These are phyloP conservation scores for Raphanus raphanistrum DNA, from an alignment of 345 rosid genomes.

Conservation along the genomic window DNA sequence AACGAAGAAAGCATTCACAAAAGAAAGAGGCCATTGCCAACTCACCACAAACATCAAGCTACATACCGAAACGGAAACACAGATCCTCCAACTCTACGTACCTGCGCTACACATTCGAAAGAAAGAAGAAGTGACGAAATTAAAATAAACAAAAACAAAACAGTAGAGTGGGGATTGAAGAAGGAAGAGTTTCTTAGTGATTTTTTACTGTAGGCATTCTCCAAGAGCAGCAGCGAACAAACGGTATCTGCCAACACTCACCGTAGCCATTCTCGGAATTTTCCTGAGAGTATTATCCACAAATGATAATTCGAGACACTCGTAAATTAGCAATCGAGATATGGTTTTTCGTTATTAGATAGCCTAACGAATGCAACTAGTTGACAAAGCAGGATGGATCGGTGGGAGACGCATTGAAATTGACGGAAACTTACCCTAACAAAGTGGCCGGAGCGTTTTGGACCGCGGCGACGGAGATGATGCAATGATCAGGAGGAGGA, in stretches of 20 bases:
- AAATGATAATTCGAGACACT: neutral
- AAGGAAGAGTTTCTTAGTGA: neutral
- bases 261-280: conserved; percentile 60
- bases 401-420: neutral
- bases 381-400: neutral
- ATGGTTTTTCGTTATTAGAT: neutral
- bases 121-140: neutral
- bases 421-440: conserved; percentile 1
- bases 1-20: too few relatives aligned
- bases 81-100: conserved; percentile 84
- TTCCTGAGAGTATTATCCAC: neutral
- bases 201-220: conserved; percentile 52
- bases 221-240: conserved; percentile 71
- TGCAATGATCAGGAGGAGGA: neutral
- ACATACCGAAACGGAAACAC: conserved; percentile 88
- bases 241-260: conserved; percentile 81
- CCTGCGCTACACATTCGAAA: conserved; percentile 47
- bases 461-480: neutral
- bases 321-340: neutral
- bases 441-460: neutral
- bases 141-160: neutral
- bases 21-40: too few relatives aligned
- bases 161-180: neutral
- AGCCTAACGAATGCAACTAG: neutral
- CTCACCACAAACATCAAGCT: too few relatives aligned